Base-by-base conservation (phyloP, 176 grass and related monocot species). In the Cenchrus fungigraminus region DNA sequence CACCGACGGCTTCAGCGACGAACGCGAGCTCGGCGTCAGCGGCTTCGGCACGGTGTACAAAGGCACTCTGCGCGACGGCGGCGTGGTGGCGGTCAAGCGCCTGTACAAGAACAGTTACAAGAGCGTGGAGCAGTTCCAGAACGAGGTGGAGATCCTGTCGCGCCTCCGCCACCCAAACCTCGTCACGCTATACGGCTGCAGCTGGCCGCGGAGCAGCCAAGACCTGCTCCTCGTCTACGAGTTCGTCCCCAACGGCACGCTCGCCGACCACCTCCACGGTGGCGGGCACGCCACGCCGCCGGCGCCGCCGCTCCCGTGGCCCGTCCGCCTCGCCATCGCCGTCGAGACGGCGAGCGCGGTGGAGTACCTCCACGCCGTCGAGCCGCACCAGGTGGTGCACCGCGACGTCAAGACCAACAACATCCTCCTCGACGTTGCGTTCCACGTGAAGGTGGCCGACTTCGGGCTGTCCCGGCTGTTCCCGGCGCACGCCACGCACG, bases 211-310 rank as follows among this genome's bases (percentile, higher is more conserved):
- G 15, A 58, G 76, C 74, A 71, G 70, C 70, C 82, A 14, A 4
- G 84, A 89, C 58, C 89, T 89, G 12, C 87, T 94, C 45, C 89
- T 94, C 66, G 92, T 89, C 32, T 94, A 94, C 71, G 92, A 94
- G 87, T 94, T 82, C 31, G 81, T 94, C 59, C 71, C 92, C 20
- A 94, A 94, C 17, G 92, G 92, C 59, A 94, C 92, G 6, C 76
- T 94, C 8, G 87, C 92, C 4, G 84, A 94, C 42, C 92, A 94
- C 77, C 84, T 94, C 66, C 89, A 94, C 34, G 80, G 54, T 0
- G 25, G 25, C 10, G 9, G 29, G 9, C 9, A 4, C 1, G 51
- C 68, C 31, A 5, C 40, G 43, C 3, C 28, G 74, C 6, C 19
- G 9, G 6, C 1, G 17, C 50, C 4, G 13, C 0, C 2, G 3